Evolutionary conservation across 305 asterid species (phyloP).

Genomic region (Solanum aculeatissimum): DNA sequence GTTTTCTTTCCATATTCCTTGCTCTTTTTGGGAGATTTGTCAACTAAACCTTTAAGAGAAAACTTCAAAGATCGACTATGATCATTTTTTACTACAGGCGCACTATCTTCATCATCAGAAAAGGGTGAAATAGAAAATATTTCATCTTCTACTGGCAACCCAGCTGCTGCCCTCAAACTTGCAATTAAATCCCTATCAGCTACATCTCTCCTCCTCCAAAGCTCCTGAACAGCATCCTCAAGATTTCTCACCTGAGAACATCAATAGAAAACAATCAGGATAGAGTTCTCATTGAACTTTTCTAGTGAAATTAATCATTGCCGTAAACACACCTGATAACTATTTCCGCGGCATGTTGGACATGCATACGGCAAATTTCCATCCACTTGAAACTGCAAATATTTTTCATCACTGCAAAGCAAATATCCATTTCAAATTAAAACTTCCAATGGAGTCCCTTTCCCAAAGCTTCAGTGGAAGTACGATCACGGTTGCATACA

Average conservation of each 20-base stretch:
- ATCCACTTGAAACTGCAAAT: slow-evolving; percentile 89
- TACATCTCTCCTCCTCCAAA: slow-evolving; percentile 91
- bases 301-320: slow-evolving; percentile 1
- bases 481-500: neutral
- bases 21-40: slow-evolving; percentile 62
- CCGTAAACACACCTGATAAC: slow-evolving; percentile 51
- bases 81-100: slow-evolving; percentile 39
- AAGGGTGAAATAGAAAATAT: slow-evolving; percentile 72
- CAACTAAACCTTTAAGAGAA: slow-evolving; percentile 66
- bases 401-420: slow-evolving; percentile 70
- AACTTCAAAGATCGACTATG: slow-evolving; percentile 65
- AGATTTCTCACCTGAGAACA: slow-evolving; percentile 54
- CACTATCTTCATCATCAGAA: slow-evolving; percentile 90
- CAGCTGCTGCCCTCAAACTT: slow-evolving; percentile 86
- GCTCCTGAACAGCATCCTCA: slow-evolving; percentile 96
- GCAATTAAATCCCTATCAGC: slow-evolving; percentile 77
- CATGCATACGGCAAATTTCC: slow-evolving; percentile 76
- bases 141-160: slow-evolving; percentile 92
- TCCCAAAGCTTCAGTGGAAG: neutral
- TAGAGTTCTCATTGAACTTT: neutral
- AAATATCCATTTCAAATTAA: slow-evolving; percentile 12
- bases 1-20: slow-evolving; percentile 45
- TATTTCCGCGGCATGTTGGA: slow-evolving; percentile 92
- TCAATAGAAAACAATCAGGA: neutral
- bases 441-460: neutral